A percentile compares a stretch with the other conserved stretches of the same genome.
Evolutionary conservation across 805 yeast species (phyloP).

Genomic region (Torulaspora delbrueckii): DNA sequence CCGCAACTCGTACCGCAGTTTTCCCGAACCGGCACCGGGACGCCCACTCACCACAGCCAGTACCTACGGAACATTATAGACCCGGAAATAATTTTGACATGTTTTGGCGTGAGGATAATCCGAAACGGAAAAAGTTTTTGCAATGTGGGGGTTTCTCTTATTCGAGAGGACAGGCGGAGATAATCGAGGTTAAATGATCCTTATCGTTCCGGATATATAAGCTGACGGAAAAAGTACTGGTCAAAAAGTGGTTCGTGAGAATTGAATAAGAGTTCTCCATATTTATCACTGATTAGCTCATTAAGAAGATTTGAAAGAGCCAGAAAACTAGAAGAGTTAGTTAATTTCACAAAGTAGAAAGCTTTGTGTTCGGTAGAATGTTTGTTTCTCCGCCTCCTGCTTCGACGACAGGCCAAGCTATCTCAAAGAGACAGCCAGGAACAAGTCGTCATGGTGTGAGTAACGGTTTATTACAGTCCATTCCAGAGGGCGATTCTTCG

Average conservation of each 20-base stretch:
- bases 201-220: background rate
- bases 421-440: conserved; percentile 15
- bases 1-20: background rate
- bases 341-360: background rate
- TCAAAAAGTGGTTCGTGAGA: background rate
- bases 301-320: too few species aligned
- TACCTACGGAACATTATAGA: background rate
- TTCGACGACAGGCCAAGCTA: conserved; percentile 22
- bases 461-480: conserved; percentile 8
- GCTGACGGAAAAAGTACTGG: background rate
- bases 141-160: conserved; percentile 2
- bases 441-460: conserved; percentile 1
- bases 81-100: background rate
- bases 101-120: background rate
- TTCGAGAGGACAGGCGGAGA: background rate
- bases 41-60: conserved; percentile 1
- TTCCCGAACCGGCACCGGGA: conserved; percentile 1
- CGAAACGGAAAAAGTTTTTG: conserved; percentile 1
- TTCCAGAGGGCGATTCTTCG: conserved; percentile 7
- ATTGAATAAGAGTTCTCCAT: background rate
- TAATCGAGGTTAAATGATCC: background rate
- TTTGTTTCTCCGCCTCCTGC: conserved; percentile 35
- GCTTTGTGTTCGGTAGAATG: conserved; percentile 14
- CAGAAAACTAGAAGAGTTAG: background rate
- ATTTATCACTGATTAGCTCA: background rate